Percentiles rank a stretch among this genome's conserved stretches.
phyloP scores from a whole-genome alignment of 768 basidiomycete species.

The Scleroderma bovista region DNA sequence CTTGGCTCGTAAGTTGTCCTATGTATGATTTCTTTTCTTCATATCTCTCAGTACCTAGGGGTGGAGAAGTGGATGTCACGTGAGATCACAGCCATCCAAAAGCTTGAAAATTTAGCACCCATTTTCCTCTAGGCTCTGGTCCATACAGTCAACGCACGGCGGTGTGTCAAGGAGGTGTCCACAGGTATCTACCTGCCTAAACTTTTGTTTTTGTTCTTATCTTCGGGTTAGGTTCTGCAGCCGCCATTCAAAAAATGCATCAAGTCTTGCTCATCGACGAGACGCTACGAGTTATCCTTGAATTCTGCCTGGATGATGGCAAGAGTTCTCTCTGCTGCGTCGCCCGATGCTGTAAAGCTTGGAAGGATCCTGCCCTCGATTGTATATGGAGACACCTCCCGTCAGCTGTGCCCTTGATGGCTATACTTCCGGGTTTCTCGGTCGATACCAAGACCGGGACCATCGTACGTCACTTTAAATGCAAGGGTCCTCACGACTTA shows the following conservation, averaged over 20 bases:
- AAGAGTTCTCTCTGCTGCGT: slow-evolving; percentile 27
- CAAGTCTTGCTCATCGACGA: slow-evolving; percentile 44
- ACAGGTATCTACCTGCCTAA: background rate
- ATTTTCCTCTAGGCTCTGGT: too few relatives aligned
- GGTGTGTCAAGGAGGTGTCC: too few relatives aligned
- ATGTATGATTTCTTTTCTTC: too few relatives aligned
- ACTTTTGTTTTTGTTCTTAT: background rate
- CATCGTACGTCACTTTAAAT: slow-evolving; percentile 9
- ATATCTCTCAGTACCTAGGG: too few relatives aligned
- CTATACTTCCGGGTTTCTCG: slow-evolving; percentile 25
- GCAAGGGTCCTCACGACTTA: background rate
- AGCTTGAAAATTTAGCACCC: too few relatives aligned
- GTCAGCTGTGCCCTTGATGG: slow-evolving; percentile 37
- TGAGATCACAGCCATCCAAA: too few relatives aligned
- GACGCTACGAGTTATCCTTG: slow-evolving; percentile 40
- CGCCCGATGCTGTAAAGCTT: slow-evolving; percentile 41
- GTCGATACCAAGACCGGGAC: background rate
- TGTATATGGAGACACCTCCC: slow-evolving; percentile 38
- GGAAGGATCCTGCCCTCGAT: slow-evolving; percentile 46
- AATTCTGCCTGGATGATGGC: slow-evolving; percentile 24
- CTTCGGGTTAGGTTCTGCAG: background rate
- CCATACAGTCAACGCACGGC: too few relatives aligned
- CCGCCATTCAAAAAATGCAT: slow-evolving; percentile 32
- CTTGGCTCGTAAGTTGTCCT: too few relatives aligned
- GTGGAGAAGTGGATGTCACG: too few relatives aligned